Evolutionary conservation across 2,329 filamentous ascomycete genomes (phyloP).

Genomic region (Aspergillus transmontanensis): DNA sequence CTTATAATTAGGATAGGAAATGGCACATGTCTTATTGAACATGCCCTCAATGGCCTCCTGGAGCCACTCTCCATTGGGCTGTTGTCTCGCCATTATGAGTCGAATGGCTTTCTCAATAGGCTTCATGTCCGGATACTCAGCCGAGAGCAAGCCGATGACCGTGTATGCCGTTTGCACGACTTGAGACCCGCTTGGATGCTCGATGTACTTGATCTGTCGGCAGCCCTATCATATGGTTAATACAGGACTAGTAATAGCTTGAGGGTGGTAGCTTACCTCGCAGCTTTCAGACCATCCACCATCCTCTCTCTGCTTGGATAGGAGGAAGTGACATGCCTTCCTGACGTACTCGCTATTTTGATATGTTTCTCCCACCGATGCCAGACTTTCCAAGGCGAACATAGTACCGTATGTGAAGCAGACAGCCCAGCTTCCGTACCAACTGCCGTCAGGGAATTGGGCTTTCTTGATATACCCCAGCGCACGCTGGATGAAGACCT

Average conservation of each 20-base stretch:
- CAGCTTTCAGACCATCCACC: constrained; percentile 11
- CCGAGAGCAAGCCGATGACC: constrained; percentile 6
- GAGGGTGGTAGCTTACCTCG: neutral
- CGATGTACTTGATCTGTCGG: constrained; percentile 2
- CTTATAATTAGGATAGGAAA: constrained; percentile 7
- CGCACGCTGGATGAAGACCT: neutral
- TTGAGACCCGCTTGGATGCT: constrained; percentile 3
- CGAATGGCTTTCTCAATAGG: constrained; percentile 4
- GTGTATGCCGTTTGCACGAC: constrained; percentile 11
- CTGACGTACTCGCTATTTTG: neutral
- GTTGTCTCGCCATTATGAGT: constrained; percentile 10
- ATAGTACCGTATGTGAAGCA: constrained; percentile 13
- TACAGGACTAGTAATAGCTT: neutral
- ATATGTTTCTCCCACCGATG: constrained; percentile 2
- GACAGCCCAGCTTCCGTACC: constrained; percentile 14
- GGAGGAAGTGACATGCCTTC: constrained; percentile 8
- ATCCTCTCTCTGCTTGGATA: constrained; percentile 11
- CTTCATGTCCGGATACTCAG: constrained; percentile 6
- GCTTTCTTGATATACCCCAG: neutral
- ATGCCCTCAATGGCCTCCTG: constrained; percentile 12
- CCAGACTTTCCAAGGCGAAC: constrained; percentile 15
- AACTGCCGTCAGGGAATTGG: constrained; percentile 9
- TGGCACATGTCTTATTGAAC: constrained; percentile 11
- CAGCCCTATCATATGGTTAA: neutral
- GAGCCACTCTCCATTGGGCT: constrained; percentile 9